Evolutionary conservation across 108 stramenopile species (phyloP).

Genomic region (Aurantiochytrium sp.): DNA sequence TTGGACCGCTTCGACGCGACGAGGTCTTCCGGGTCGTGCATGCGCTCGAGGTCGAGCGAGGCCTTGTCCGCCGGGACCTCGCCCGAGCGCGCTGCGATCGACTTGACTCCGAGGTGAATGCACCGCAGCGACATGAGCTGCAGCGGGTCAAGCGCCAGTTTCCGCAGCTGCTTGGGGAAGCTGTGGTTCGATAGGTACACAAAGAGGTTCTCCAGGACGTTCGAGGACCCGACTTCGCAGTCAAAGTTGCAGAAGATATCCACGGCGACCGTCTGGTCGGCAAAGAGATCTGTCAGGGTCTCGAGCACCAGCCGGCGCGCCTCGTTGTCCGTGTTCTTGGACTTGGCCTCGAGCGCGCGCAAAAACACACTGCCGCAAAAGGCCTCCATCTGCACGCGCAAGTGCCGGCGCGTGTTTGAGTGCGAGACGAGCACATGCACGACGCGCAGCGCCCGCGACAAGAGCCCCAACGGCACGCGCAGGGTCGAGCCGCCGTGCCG

Average conservation of each 20-base stretch:
- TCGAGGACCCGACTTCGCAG: conserved; percentile 88
- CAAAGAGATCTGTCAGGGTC: conserved; percentile 79
- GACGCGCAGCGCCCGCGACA: conserved; percentile 79
- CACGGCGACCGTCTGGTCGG: conserved; percentile 81
- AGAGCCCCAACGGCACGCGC: conserved; percentile 52
- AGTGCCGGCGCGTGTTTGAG: conserved; percentile 71
- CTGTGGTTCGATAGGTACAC: conserved; percentile 63
- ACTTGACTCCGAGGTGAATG: conserved; percentile 76
- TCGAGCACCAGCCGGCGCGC: conserved; percentile 79
- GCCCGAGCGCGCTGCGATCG: conserved; percentile 55
- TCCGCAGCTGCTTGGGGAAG: conserved; percentile 39
- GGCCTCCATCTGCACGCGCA: conserved; percentile 94
- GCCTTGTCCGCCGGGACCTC: neutral
- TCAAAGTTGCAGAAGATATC: conserved; percentile 95
- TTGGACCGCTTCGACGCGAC: conserved; percentile 44
- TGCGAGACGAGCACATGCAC: conserved; percentile 91
- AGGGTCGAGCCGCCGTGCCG: neutral
- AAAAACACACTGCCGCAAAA: conserved; percentile 83
- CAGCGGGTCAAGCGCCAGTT: conserved; percentile 64
- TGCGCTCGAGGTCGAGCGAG: neutral
- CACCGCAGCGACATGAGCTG: conserved; percentile 79
- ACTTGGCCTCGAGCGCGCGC: conserved; percentile 54
- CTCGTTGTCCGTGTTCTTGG: conserved; percentile 65
- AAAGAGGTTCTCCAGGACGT: conserved; percentile 78
- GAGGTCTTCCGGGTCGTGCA: conserved; percentile 34